phyloP scores from a whole-genome alignment of 2,329 filamentous ascomycete genomes.

The Madurella fahalii region DNA sequence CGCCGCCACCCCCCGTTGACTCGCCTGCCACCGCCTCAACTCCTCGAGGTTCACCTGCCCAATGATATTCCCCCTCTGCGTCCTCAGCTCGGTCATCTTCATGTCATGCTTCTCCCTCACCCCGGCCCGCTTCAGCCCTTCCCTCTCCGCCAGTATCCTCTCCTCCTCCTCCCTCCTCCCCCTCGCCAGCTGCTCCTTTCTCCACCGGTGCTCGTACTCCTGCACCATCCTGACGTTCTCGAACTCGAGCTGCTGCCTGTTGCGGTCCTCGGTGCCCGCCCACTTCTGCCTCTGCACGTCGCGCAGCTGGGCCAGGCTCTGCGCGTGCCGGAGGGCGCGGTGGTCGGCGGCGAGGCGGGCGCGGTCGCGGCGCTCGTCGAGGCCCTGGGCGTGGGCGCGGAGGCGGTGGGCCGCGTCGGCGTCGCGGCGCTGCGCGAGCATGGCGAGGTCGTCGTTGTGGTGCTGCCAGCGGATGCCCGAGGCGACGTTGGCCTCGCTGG shows the following conservation, averaged over 20 bases:
- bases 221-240: constrained; percentile 9
- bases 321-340: constrained; percentile 14
- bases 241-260: constrained; percentile 15
- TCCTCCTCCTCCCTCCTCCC: constrained; percentile 9
- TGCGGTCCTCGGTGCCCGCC: constrained; percentile 7
- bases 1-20: constrained; percentile 2
- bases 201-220: constrained; percentile 3
- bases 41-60: constrained; percentile 24
- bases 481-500: constrained; percentile 13
- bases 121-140: constrained; percentile 2
- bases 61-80: constrained; percentile 23
- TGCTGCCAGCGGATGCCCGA: constrained; percentile 18
- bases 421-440: constrained; percentile 15
- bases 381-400: constrained; percentile 3
- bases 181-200: constrained; percentile 6
- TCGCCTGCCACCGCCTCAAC: constrained; percentile 23
- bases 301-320: constrained; percentile 13
- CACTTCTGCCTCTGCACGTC: constrained; percentile 8
- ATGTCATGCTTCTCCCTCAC: constrained; percentile 15
- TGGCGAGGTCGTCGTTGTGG: constrained; percentile 18
- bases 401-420: constrained; percentile 13
- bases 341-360: constrained; percentile 1
- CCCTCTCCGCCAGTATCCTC: constrained; percentile 4
- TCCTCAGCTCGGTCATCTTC: constrained; percentile 22
- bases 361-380: constrained; percentile 8